Evolutionary conservation across 768 basidiomycete species (phyloP).

Genomic region (Lepiota brunneoincarnata): DNA sequence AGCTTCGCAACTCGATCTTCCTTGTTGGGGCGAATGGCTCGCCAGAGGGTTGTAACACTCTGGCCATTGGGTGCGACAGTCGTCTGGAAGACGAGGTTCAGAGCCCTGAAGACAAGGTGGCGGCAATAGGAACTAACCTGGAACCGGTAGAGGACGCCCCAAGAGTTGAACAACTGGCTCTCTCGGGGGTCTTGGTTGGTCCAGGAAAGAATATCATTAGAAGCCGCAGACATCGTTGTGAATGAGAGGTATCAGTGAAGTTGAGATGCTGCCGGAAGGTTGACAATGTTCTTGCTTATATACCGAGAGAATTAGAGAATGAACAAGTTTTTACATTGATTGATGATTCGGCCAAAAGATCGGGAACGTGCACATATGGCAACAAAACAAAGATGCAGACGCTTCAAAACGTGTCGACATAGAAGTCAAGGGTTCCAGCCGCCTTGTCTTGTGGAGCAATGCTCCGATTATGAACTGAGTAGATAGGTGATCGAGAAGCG

Average conservation of each 20-base stretch:
- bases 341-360: constrained; percentile 60
- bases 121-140: constrained; percentile 43
- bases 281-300: constrained; percentile 48
- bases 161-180: constrained; percentile 78
- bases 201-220: constrained; percentile 80
- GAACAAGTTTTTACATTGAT: constrained; percentile 36
- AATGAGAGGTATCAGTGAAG: constrained; percentile 18
- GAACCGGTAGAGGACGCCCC: constrained; percentile 81
- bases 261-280: constrained; percentile 25
- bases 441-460: constrained; percentile 71
- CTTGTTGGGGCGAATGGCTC: constrained; percentile 78
- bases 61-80: constrained; percentile 58
- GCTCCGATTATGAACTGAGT: constrained; percentile 57
- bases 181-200: constrained; percentile 84
- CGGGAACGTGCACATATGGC: constrained; percentile 72
- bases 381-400: constrained; percentile 72
- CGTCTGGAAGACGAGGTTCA: constrained; percentile 47
- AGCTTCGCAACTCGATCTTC: constrained; percentile 88
- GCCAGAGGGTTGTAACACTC: constrained; percentile 76
- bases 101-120: background rate
- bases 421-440: constrained; percentile 63
- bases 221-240: constrained; percentile 44
- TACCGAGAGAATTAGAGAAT: constrained; percentile 51
- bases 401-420: constrained; percentile 66
- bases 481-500: constrained; percentile 65